These are phyloP conservation scores for Cladosporium sp. DNA, from an alignment of 2,329 filamentous ascomycete species.

Conservation along the genomic window DNA sequence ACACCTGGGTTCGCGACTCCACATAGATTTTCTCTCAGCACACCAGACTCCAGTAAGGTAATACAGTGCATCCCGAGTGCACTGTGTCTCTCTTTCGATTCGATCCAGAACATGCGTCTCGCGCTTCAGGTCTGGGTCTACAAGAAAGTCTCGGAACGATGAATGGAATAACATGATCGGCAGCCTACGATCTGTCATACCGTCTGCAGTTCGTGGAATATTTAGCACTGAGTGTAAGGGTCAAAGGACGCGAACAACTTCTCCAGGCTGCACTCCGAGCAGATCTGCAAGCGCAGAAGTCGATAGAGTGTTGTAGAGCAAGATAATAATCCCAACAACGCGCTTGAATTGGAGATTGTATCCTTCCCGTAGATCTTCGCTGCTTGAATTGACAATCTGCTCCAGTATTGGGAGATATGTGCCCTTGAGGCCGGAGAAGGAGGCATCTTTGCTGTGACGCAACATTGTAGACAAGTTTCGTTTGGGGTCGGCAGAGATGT, in stretches of 20 bases:
- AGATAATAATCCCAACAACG: background rate
- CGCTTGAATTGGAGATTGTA: background rate
- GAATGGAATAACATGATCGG: background rate
- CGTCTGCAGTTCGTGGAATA: background rate
- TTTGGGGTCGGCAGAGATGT: background rate
- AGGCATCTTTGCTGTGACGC: background rate
- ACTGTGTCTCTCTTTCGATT: background rate
- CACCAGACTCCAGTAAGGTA: background rate
- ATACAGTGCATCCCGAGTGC: background rate
- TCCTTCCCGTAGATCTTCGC: background rate
- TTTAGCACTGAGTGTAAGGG: background rate
- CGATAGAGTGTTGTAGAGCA: background rate
- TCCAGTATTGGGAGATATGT: background rate
- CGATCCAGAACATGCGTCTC: slow-evolving; percentile 23
- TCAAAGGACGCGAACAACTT: background rate
- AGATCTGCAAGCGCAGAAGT: background rate
- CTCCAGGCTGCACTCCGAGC: background rate
- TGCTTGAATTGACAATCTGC: background rate
- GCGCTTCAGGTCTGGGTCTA: background rate
- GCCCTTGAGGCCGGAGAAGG: background rate
- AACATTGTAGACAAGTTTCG: background rate
- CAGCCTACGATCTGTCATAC: background rate
- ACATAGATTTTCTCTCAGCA: background rate
- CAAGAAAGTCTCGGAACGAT: background rate
- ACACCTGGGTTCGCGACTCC: background rate